These are phyloP conservation scores for Blastobotrys apis DNA, from an alignment of 1,139 yeast species.

Conservation along the genomic window DNA sequence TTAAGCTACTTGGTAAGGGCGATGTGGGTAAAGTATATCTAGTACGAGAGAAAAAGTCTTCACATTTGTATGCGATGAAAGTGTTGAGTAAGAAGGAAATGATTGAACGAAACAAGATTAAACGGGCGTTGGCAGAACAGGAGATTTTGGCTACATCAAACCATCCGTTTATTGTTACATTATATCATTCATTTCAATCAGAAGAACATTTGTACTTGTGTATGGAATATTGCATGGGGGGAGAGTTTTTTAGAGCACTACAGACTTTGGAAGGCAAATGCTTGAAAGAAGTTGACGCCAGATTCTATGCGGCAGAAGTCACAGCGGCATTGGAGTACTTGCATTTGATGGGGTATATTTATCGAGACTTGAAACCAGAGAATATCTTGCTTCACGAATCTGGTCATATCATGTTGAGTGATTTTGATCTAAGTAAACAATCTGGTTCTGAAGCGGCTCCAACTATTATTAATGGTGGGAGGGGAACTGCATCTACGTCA, in stretches of 20 bases:
- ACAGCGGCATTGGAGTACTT: slow-evolving; percentile 94
- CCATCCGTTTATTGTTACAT: slow-evolving; percentile 94
- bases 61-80: slow-evolving; percentile 86
- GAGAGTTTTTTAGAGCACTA: slow-evolving; percentile 93
- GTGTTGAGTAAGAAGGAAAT: slow-evolving; percentile 85
- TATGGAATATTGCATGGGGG: slow-evolving; percentile 99
- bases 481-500: slow-evolving; percentile 26
- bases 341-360: slow-evolving; percentile 94
- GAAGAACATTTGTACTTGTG: slow-evolving; percentile 90
- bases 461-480: slow-evolving; percentile 37
- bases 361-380: slow-evolving; percentile 93
- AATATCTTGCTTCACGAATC: slow-evolving; percentile 89
- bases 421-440: slow-evolving; percentile 92
- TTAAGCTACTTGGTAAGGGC: slow-evolving; percentile 87
- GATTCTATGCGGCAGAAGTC: slow-evolving; percentile 94
- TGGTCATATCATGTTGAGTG: slow-evolving; percentile 96
- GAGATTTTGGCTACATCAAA: slow-evolving; percentile 92
- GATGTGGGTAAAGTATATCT: slow-evolving; percentile 96
- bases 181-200: slow-evolving; percentile 94
- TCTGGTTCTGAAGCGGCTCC: slow-evolving; percentile 59
- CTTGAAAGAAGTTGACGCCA: slow-evolving; percentile 81
- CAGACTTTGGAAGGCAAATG: slow-evolving; percentile 89
- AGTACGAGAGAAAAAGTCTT: slow-evolving; percentile 74
- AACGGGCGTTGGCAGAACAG: slow-evolving; percentile 92
- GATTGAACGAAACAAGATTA: slow-evolving; percentile 91